These are phyloP conservation scores for Pythium oligandrum DNA, from an alignment of 352 stramenopile species.

Conservation along the genomic window DNA sequence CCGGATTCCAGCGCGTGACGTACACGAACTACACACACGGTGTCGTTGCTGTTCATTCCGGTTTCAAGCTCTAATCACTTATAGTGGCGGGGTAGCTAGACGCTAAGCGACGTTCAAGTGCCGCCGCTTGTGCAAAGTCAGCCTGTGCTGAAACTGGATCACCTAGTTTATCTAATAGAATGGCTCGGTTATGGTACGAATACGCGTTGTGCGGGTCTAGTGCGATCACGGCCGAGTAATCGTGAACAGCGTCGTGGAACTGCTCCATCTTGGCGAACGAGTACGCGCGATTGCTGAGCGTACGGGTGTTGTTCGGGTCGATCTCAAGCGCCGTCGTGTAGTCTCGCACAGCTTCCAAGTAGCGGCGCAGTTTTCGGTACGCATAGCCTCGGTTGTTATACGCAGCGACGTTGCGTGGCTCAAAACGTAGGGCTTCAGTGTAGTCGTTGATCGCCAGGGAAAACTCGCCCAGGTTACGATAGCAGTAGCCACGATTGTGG, in stretches of 20 bases:
- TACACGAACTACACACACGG: slow-evolving; percentile 97
- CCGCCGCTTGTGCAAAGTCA: slow-evolving; percentile 29
- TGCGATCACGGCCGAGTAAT: slow-evolving; percentile 73
- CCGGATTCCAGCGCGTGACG: slow-evolving; percentile 90
- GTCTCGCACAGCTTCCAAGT: slow-evolving; percentile 63
- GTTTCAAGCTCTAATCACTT: slow-evolving; percentile 82
- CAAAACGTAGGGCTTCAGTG: slow-evolving; percentile 49
- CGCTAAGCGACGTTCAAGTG: neutral
- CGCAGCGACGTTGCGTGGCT: slow-evolving; percentile 63
- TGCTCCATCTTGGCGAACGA: slow-evolving; percentile 79
- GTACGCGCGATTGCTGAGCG: slow-evolving; percentile 83
- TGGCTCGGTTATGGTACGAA: slow-evolving; percentile 81
- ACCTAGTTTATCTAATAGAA: slow-evolving; percentile 72
- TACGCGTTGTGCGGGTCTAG: slow-evolving; percentile 76
- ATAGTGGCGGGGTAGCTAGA: too few species aligned
- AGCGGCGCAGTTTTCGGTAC: slow-evolving; percentile 67
- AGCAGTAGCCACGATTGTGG: slow-evolving; percentile 85
- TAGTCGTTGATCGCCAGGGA: slow-evolving; percentile 63
- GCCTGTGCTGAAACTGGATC: slow-evolving; percentile 28
- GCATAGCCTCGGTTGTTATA: slow-evolving; percentile 86
- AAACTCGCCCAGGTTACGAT: slow-evolving; percentile 78
- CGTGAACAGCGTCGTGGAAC: slow-evolving; percentile 51
- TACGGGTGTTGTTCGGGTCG: slow-evolving; percentile 74
- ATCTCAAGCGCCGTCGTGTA: slow-evolving; percentile 69
- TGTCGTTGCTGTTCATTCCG: slow-evolving; percentile 96